A percentile compares a stretch with the other conserved stretches of the same genome.
These are phyloP conservation scores for Penicillium nordicum DNA, from an alignment of 2,329 filamentous ascomycete species.

Conservation along the genomic window DNA sequence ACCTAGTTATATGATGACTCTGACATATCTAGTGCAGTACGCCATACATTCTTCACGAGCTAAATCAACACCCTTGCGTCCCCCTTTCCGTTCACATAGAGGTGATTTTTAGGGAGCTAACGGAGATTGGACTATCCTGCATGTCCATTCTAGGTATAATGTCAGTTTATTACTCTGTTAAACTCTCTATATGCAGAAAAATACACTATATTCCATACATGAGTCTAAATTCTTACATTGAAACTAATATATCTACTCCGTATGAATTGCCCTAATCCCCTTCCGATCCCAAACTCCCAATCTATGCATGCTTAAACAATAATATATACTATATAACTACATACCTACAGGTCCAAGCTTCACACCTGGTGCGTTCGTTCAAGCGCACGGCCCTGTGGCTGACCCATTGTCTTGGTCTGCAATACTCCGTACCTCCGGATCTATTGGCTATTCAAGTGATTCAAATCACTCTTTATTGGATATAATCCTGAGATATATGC, in stretches of 20 bases:
- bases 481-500: neutral
- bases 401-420: neutral
- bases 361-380: neutral
- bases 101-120: neutral
- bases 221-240: neutral
- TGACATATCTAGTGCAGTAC: neutral
- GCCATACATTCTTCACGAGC: neutral
- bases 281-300: neutral
- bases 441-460: neutral
- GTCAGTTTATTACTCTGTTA: neutral
- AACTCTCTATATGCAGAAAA: neutral
- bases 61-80: neutral
- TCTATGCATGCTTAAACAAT: neutral
- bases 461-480: neutral
- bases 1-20: neutral
- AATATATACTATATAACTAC: neutral
- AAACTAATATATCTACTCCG: neutral
- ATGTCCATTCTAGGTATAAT: neutral
- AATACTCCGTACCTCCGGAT: neutral
- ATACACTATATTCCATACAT: neutral
- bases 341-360: slow-evolving; percentile 1
- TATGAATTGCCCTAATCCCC: neutral
- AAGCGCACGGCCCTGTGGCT: slow-evolving; percentile 5
- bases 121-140: slow-evolving; percentile 5
- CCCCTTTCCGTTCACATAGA: neutral